Base-by-base conservation (phyloP, 768 basidiomycete genomes). In the Pisolithus marmoratus region DNA sequence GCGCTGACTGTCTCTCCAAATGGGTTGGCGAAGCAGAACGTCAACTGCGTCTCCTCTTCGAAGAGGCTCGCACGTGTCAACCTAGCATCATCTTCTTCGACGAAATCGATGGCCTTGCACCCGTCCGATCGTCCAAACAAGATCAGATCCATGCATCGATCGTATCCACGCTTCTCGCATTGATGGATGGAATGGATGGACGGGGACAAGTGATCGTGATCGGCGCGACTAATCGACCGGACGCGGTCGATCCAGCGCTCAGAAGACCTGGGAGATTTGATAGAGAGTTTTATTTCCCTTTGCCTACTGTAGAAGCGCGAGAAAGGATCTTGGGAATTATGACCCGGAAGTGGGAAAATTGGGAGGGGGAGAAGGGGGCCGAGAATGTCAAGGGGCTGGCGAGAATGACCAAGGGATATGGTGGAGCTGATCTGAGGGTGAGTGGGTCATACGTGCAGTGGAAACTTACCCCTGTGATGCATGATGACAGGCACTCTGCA, bases 131-230 rank as follows among this genome's bases (percentile, higher is more conserved):
- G n/a, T 90, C 91, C 17, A 97, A 98, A 63, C 96, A 97, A 62
- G 96, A 98, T 65, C 95, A 99, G 69, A 97, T 98, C 50, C 96
- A 98, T 64, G 96, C 96, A 1, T 94, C 90, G 26, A 94, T 99
- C 57, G 96, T 99, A 7, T 92, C 90, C 47, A 98, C 96, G 0
- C 77, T 98, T 8, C 76, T 99, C 2, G 95, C 96, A 2, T 77
- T 98, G 41, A 98, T 98, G 96, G 96, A 98, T 66, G 96, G 95
- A 41, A 98, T 98, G 95, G 96, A 99, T 56, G 94, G 94, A 1
- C 82, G 96, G 48, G 94, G 94, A 2, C 94, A 97, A 68, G 95
- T 99, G 17, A 81, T 98, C 24, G 92, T 99, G 27, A 98, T 98
- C 59, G 96, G 96, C 26, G 96, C 96, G 2, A 99, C 96, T 3